Conservation (phyloP, 192 early-diverging fungal species). For the Coemansia erecta region DNA sequence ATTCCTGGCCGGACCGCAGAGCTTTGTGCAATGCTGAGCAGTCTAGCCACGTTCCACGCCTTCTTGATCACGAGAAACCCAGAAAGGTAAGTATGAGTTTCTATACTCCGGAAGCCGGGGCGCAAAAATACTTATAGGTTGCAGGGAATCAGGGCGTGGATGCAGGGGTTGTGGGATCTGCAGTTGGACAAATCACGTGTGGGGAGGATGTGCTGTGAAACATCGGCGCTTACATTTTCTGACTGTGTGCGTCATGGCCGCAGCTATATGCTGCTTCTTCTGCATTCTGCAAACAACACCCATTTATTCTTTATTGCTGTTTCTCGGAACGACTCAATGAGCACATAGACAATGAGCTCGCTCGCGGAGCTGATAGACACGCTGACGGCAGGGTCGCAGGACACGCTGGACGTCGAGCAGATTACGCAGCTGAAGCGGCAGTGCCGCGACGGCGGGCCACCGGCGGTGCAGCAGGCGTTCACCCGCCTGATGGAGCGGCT, state of each 20-base stretch:
- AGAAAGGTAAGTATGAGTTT: conserved; percentile 14
- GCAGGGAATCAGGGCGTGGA: not conserved
- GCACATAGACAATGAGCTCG: conserved; percentile 2
- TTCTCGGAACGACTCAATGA: too few species aligned
- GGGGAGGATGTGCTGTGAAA: too few species aligned
- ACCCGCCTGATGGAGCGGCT: conserved; percentile 11
- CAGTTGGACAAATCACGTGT: not conserved
- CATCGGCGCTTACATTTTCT: too few species aligned
- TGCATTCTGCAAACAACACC: too few species aligned
- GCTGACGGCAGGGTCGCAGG: conserved; percentile 21
- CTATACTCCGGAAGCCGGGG: not conserved
- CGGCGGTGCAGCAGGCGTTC: not conserved
- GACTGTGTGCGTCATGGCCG: too few species aligned
- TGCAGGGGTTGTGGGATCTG: not conserved
- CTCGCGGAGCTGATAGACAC: conserved; percentile 23
- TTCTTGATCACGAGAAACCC: conserved; percentile 7
- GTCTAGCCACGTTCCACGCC: conserved; percentile 1
- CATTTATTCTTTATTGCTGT: too few species aligned
- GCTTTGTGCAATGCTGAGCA: conserved; percentile 13
- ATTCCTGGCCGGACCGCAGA: conserved; percentile 10
- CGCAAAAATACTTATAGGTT: not conserved
- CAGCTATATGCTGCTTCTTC: too few species aligned
- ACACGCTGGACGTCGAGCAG: conserved; percentile 14
- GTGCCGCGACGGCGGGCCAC: conserved; percentile 3
- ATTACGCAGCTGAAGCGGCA: conserved; percentile 21